Conservation (phyloP, 2,329 filamentous ascomycete genomes). For the Fusarium decemcellulare region DNA sequence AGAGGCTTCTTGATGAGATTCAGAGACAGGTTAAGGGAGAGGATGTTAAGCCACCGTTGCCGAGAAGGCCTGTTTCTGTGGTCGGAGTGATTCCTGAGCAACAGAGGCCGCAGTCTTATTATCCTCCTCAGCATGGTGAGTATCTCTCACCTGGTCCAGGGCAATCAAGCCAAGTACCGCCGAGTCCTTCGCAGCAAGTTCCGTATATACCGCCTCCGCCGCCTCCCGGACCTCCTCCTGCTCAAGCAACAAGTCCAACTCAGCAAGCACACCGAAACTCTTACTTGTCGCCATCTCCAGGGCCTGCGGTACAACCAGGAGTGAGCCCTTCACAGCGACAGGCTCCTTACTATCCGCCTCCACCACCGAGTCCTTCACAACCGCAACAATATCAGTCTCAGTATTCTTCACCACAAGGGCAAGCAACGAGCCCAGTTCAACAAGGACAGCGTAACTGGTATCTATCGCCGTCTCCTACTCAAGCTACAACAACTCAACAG, state of each 20-base stretch:
- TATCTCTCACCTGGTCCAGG: conserved; percentile 5
- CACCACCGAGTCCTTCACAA: neutral
- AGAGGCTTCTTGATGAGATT: conserved; percentile 36
- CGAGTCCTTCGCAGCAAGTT: conserved; percentile 7
- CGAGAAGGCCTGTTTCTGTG: conserved; percentile 25
- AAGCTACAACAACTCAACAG: neutral
- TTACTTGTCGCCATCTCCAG: neutral
- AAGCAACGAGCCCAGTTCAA: neutral
- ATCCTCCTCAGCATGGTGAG: conserved; percentile 6
- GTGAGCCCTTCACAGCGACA: conserved; percentile 1
- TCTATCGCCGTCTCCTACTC: neutral
- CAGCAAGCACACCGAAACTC: neutral
- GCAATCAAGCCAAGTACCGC: neutral
- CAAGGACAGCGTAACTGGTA: neutral
- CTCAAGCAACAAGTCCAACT: neutral
- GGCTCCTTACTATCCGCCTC: neutral
- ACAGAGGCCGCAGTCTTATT: conserved; percentile 10
- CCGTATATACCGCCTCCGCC: conserved; percentile 10
- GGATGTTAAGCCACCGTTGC: conserved; percentile 20
- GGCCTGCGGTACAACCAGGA: neutral
- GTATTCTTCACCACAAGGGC: neutral
- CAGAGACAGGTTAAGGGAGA: conserved; percentile 4
- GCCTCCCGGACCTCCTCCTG: conserved; percentile 21
- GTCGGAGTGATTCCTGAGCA: neutral
- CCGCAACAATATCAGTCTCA: neutral